A percentile compares a stretch with the other conserved stretches of the same genome.
phyloP scores from a whole-genome alignment of 306 rosid species.

The Trifolium dubium region DNA sequence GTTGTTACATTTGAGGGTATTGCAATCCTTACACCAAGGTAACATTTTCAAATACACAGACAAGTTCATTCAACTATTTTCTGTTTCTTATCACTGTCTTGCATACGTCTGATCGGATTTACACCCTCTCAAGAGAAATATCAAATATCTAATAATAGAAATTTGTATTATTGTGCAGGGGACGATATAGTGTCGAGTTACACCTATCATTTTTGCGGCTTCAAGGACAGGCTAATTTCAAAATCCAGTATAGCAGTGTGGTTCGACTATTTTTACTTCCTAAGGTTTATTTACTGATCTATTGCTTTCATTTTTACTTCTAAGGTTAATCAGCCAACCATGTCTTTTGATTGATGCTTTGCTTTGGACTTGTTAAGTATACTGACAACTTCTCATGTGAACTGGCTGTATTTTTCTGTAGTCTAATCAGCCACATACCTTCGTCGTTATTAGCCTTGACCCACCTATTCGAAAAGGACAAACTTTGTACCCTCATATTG shows the following conservation, averaged over 20 bases:
- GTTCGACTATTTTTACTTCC: constrained; percentile 97
- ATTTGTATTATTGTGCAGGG: constrained; percentile 61
- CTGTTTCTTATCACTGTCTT: constrained; percentile 22
- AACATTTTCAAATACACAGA: constrained; percentile 30
- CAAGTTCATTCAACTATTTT: constrained; percentile 21
- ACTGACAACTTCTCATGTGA: constrained; percentile 33
- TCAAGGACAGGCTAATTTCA: constrained; percentile 98
- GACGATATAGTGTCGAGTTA: constrained; percentile 94
- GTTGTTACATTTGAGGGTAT: constrained; percentile 97
- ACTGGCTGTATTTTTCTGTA: constrained; percentile 50
- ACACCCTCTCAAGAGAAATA: not conserved
- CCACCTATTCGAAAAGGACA: constrained; percentile 99
- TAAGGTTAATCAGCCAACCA: not conserved
- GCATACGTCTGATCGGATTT: constrained; percentile 18
- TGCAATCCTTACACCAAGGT: constrained; percentile 99
- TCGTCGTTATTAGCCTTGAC: constrained; percentile 88
- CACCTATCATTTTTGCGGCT: constrained; percentile 93
- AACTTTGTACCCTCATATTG: constrained; percentile 98
- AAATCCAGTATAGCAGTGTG: constrained; percentile 97
- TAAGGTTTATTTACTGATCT: constrained; percentile 61
- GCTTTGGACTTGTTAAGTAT: constrained; percentile 8
- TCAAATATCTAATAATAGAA: constrained; percentile 34
- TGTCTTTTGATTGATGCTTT: constrained; percentile 30
- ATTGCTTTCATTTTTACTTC: constrained; percentile 16
- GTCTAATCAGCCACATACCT: constrained; percentile 99